A percentile compares a stretch with the other conserved stretches of the same genome.
Conservation (phyloP, 495 filamentous ascomycete species). For the Aspergillus saccharolyticus region DNA sequence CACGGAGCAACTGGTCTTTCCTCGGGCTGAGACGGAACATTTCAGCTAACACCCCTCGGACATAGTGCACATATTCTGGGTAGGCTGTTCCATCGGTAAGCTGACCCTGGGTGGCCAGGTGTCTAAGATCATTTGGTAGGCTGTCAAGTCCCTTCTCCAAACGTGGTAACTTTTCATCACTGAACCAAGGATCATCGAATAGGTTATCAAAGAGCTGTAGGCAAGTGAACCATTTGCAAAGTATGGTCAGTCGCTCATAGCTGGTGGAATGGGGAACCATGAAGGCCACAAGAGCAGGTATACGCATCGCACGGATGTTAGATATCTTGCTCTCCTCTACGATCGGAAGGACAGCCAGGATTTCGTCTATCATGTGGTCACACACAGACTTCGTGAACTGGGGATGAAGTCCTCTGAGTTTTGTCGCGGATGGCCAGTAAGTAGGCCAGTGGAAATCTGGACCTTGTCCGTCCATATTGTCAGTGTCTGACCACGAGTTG, state of each 20-base stretch:
- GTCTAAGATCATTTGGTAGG: background rate
- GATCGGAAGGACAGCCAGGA: background rate
- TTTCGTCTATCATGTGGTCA: background rate
- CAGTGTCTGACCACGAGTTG: background rate
- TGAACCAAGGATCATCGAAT: background rate
- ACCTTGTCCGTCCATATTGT: background rate
- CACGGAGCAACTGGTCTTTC: background rate
- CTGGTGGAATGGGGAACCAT: background rate
- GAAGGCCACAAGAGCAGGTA: background rate
- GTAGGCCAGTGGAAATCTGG: background rate
- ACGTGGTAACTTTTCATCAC: background rate
- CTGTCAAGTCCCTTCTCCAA: background rate
- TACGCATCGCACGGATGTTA: background rate
- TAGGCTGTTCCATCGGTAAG: background rate
- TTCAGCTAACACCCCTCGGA: background rate
- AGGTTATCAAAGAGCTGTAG: background rate
- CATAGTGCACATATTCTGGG: background rate
- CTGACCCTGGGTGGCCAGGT: background rate
- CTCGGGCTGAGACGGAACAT: background rate
- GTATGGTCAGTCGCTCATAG: background rate
- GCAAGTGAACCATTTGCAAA: background rate
- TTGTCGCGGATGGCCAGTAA: background rate
- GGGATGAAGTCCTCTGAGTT: background rate
- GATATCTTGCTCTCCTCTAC: background rate
- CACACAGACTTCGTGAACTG: background rate